Base-by-base conservation (phyloP, 257 asterid species). In the Oldenlandia corymbosa region DNA sequence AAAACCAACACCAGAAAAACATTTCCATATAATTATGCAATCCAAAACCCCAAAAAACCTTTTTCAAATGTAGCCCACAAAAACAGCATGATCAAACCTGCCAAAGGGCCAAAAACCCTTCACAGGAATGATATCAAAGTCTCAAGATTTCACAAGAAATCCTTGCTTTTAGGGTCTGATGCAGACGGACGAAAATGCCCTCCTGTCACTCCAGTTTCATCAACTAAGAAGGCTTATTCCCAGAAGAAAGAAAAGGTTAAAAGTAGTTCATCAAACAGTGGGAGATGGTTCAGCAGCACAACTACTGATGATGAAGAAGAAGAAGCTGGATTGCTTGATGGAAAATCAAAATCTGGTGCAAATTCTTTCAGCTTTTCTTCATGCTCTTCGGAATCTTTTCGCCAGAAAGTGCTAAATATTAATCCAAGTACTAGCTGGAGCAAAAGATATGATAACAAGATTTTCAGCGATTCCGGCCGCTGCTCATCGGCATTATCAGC, bases 321-420 rank as follows among this genome's bases (percentile, higher is more conserved):
- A 34, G 39, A 9, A 51, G 45, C 13, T 43, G 59, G 11, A 48
- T 68, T 21, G 21, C 37, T 55, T 31, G 82, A 68, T 27, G 62
- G 52, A 42, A 74, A 75, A 14, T 72, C 77, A 42, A 74, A 75
- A 14, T 72, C 77, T 20, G 82, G 77, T 10, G 56, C 79, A n/a
- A n/a, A n/a, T 0, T 68, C 78, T 30, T 75, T 80, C 70, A 84
- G 90, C 80, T 63, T 81, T 8, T 80, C 88, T 26, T 74, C 92
- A 3, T 31, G 68, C 73, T 87, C 88, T 67, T 79, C 79, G 16
- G 92, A 87, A 65, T 82, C 92, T 26, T 77, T 80, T 52, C 81
- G 70, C 49, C 76, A 48, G 54, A 83, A 65, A 58, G 54, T 21
- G 71, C 75, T 47, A 57, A 66, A 32, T n/a, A n/a, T n/a, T n/a